These are phyloP conservation scores for Middelhovenomyces tepae DNA, from an alignment of 805 yeast genomes.

Conservation along the genomic window DNA sequence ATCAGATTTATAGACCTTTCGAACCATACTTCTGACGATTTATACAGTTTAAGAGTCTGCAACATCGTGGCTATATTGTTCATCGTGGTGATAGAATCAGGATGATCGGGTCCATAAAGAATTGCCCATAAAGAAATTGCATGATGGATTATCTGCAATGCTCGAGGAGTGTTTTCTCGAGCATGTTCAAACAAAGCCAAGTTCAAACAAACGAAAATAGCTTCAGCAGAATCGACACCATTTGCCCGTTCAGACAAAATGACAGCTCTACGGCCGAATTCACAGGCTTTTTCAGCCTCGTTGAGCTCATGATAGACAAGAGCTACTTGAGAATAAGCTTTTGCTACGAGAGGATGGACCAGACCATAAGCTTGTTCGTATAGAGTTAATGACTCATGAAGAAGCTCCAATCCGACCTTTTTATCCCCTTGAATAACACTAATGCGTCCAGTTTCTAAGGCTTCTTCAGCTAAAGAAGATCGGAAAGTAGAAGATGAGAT, in stretches of 20 bases:
- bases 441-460: constrained; percentile 34
- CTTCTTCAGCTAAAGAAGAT: constrained; percentile 63
- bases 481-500: constrained; percentile 62
- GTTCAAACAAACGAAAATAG: constrained; percentile 62
- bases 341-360: constrained; percentile 71
- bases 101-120: constrained; percentile 56
- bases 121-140: constrained; percentile 51
- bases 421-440: constrained; percentile 21
- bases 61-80: constrained; percentile 54
- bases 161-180: constrained; percentile 48
- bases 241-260: constrained; percentile 67
- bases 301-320: constrained; percentile 56
- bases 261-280: constrained; percentile 57
- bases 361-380: constrained; percentile 79
- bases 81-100: constrained; percentile 56
- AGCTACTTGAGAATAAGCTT: constrained; percentile 56
- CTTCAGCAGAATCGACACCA: constrained; percentile 76
- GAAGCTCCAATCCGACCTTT: constrained; percentile 51
- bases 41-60: constrained; percentile 40
- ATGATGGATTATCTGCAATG: constrained; percentile 53
- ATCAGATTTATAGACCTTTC: constrained; percentile 46
- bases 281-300: constrained; percentile 49
- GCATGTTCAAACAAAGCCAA: constrained; percentile 64
- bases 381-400: constrained; percentile 61
- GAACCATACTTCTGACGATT: constrained; percentile 45